These are phyloP conservation scores for Xylariomycetidae sp. DNA, from an alignment of 2,329 filamentous ascomycete genomes.

Conservation along the genomic window DNA sequence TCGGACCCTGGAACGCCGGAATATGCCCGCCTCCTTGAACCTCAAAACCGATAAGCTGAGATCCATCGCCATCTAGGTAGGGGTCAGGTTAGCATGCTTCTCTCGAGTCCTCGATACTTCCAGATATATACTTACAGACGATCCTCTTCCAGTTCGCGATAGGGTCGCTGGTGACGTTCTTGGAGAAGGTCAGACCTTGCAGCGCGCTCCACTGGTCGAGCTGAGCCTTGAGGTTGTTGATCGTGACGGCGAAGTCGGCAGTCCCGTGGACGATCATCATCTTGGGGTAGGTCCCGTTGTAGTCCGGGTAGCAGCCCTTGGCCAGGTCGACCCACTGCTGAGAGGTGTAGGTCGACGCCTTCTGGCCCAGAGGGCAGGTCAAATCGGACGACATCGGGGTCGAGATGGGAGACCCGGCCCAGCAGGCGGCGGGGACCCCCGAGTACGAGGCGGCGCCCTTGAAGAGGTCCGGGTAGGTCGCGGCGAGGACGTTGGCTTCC, in stretches of 20 bases:
- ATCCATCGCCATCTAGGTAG: conserved; percentile 1
- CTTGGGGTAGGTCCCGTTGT: conserved; percentile 21
- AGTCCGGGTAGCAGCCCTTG: conserved; percentile 30
- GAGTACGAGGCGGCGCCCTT: conserved; percentile 38
- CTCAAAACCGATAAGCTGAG: conserved; percentile 1
- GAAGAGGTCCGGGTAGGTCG: conserved; percentile 42
- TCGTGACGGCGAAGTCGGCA: conserved; percentile 10
- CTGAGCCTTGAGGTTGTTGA: conserved; percentile 1
- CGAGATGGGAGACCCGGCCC: conserved; percentile 22
- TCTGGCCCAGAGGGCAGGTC: conserved; percentile 42
- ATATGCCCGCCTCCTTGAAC: conserved; percentile 2
- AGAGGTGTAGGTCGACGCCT: conserved; percentile 30
- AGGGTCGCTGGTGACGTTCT: background rate
- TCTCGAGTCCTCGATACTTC: background rate
- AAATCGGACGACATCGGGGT: conserved; percentile 26
- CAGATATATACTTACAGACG: background rate
- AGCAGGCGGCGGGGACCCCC: conserved; percentile 39
- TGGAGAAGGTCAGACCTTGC: conserved; percentile 1
- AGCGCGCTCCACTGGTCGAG: conserved; percentile 1
- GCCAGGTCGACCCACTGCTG: conserved; percentile 44
- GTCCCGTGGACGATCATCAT: conserved; percentile 25
- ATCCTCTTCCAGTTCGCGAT: background rate
- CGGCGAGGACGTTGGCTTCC: conserved; percentile 44
- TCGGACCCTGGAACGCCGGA: conserved; percentile 1
- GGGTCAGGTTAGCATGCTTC: background rate